These are phyloP conservation scores for Populus tremula DNA, from an alignment of 345 rosid genomes.

Conservation along the genomic window DNA sequence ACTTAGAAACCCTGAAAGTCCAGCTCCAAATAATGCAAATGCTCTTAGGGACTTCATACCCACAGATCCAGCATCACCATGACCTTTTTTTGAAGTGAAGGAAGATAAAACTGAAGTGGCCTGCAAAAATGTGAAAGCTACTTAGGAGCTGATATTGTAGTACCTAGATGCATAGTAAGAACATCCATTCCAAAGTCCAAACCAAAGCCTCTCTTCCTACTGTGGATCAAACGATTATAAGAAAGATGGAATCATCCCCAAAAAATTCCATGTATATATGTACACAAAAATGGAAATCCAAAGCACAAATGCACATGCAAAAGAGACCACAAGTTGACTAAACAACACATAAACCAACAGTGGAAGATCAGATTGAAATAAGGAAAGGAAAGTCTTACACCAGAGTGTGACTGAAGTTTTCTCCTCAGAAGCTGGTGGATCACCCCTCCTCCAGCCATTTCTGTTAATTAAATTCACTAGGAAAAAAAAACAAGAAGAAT, in stretches of 20 bases:
- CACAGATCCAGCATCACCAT: slow-evolving; percentile 55
- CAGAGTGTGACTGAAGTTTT: slow-evolving; percentile 62
- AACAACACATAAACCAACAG: not conserved
- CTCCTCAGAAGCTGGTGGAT: slow-evolving; percentile 87
- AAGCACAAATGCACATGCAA: not conserved
- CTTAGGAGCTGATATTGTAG: slow-evolving; percentile 3
- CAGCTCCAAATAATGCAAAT: slow-evolving; percentile 80
- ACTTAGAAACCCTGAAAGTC: slow-evolving; percentile 76
- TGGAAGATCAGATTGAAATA: not conserved
- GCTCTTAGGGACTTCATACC: slow-evolving; percentile 55
- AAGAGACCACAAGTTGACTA: not conserved
- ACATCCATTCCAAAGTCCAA: not conserved
- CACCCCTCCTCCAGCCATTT: slow-evolving; percentile 85
- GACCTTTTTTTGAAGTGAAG: slow-evolving; percentile 63
- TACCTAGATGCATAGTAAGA: not conserved
- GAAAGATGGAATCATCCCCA: not conserved
- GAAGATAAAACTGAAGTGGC: slow-evolving; percentile 50
- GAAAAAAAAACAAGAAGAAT: slow-evolving; percentile 11
- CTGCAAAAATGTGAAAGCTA: slow-evolving; percentile 39
- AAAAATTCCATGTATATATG: not conserved
- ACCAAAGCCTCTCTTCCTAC: not conserved
- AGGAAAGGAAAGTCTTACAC: slow-evolving; percentile 41
- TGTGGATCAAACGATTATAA: not conserved
- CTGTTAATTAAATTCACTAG: slow-evolving; percentile 29
- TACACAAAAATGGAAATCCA: not conserved